A percentile compares a stretch with the other conserved stretches of the same genome.
These are phyloP conservation scores for Exophiala viscosa DNA, from an alignment of 2,329 filamentous ascomycete genomes.

Conservation along the genomic window DNA sequence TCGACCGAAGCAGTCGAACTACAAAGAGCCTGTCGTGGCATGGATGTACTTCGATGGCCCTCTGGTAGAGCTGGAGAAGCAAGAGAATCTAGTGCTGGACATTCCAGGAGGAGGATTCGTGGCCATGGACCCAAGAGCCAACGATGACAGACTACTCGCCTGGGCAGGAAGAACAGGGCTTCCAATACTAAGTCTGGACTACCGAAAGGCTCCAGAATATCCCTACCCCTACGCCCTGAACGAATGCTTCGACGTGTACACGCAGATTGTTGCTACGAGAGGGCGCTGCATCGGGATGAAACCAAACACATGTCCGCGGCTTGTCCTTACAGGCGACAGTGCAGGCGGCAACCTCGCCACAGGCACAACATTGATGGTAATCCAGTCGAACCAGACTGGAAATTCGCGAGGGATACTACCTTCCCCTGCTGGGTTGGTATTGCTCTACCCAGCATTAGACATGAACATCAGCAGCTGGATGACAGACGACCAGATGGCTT, in stretches of 20 bases:
- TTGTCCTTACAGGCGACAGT: conserved; percentile 75
- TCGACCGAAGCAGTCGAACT: conserved; percentile 72
- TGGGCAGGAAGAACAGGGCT: conserved; percentile 87
- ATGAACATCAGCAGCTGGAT: conserved; percentile 99
- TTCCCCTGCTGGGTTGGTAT: conserved; percentile 71
- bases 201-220: conserved; percentile 78
- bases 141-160: conserved; percentile 87
- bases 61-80: conserved; percentile 68
- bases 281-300: conserved; percentile 73
- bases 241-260: conserved; percentile 83
- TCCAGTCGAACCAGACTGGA: conserved; percentile 60
- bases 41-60: conserved; percentile 97
- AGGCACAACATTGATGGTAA: conserved; percentile 80
- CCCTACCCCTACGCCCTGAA: conserved; percentile 83
- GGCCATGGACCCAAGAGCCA: conserved; percentile 90
- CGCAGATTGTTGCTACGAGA: conserved; percentile 66
- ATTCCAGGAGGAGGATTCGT: conserved; percentile 94
- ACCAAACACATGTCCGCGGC: conserved; percentile 60
- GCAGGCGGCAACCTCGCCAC: conserved; percentile 79
- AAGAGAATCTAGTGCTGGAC: conserved; percentile 78
- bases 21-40: conserved; percentile 74
- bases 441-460: conserved; percentile 86
- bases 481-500: conserved; percentile 93
- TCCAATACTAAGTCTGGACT: conserved; percentile 88
- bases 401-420: conserved; percentile 59